These are phyloP conservation scores for Schizothecium vesticola DNA, from an alignment of 495 filamentous ascomycete species.

Conservation along the genomic window DNA sequence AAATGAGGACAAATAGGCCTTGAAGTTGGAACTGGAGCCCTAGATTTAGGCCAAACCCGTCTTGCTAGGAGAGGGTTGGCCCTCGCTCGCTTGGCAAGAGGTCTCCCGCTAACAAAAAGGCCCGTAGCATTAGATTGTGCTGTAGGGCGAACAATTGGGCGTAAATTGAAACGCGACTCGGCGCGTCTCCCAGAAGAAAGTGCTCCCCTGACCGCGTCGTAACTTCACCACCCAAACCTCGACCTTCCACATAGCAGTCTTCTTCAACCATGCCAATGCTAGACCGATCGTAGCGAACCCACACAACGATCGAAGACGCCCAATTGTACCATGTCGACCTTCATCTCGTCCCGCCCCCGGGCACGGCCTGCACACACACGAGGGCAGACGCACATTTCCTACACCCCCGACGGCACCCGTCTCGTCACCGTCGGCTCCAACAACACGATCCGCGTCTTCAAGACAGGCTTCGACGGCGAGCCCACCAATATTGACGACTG, in stretches of 20 bases:
- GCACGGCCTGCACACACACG: conserved; percentile 49
- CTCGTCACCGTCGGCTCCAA: conserved; percentile 84
- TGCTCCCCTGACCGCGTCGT: not conserved
- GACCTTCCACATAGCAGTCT: not conserved
- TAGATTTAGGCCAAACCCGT: too few relatives aligned
- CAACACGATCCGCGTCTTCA: conserved; percentile 84
- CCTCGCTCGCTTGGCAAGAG: too few relatives aligned
- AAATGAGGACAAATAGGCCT: too few relatives aligned
- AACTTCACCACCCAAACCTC: not conserved
- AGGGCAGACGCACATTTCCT: conserved; percentile 49
- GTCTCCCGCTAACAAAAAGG: too few relatives aligned
- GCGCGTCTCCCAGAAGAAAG: conserved; percentile 25
- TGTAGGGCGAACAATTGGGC: not conserved
- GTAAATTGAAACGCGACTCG: conserved; percentile 31
- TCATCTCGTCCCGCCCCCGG: conserved; percentile 42
- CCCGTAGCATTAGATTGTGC: not conserved
- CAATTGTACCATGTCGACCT: conserved; percentile 40
- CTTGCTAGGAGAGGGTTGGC: too few relatives aligned
- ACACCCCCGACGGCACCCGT: conserved; percentile 52
- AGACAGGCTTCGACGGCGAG: conserved; percentile 83
- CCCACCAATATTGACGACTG: conserved; percentile 86
- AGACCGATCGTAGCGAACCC: not conserved
- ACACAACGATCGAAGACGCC: not conserved
- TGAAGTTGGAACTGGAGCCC: too few relatives aligned
- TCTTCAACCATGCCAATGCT: not conserved